A percentile compares a stretch with the other conserved stretches of the same genome.
phyloP scores from a whole-genome alignment of 805 yeast genomes.

The Ogataea siamensis region DNA sequence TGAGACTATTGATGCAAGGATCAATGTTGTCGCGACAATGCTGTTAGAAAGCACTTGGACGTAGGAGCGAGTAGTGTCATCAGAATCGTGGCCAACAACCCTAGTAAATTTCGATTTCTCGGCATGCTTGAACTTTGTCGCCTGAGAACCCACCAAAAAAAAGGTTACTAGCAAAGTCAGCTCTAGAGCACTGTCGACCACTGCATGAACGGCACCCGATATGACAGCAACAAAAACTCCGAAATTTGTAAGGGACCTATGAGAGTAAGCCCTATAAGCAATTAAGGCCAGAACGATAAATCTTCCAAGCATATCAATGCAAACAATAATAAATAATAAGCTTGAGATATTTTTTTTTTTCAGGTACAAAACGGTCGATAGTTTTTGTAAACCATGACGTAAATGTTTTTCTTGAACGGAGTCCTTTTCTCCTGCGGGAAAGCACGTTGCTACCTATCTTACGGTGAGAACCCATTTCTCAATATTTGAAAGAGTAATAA shows the following conservation, averaged over 20 bases:
- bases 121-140: neutral
- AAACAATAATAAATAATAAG: neutral
- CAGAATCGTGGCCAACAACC: neutral
- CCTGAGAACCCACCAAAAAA: neutral
- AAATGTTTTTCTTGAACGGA: constrained; percentile 2
- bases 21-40: neutral
- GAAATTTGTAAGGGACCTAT: neutral
- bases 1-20: neutral
- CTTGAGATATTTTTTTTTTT: neutral
- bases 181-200: neutral
- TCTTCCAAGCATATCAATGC: neutral
- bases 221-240: neutral
- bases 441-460: no score
- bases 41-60: neutral
- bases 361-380: neutral
- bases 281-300: neutral
- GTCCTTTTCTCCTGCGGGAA: neutral
- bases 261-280: neutral
- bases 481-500: no score
- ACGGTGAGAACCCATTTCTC: no score
- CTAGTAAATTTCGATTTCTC: neutral
- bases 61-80: neutral
- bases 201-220: neutral
- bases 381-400: neutral
- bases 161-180: neutral